phyloP scores from a whole-genome alignment of 768 basidiomycete species.

The Dendrothele bispora region DNA sequence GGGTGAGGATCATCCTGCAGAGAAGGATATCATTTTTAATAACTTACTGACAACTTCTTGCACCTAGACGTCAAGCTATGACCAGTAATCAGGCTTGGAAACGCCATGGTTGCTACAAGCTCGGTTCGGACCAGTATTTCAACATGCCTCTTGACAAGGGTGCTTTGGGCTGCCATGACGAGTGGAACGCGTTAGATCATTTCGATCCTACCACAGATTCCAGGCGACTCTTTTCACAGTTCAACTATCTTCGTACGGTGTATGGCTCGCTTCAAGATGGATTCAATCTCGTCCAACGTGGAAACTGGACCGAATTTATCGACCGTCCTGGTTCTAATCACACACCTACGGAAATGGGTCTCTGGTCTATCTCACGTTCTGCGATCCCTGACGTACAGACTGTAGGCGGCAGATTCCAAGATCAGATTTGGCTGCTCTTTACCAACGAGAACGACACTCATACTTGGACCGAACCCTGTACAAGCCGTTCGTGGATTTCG shows the following conservation, averaged over 20 bases:
- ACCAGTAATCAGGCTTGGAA: slow-evolving; percentile 84
- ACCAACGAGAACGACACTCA: slow-evolving; percentile 81
- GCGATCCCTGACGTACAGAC: slow-evolving; percentile 58
- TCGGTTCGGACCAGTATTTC: slow-evolving; percentile 92
- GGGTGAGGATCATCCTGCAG: slow-evolving; percentile 47
- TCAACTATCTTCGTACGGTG: slow-evolving; percentile 63
- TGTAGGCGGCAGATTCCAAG: slow-evolving; percentile 57
- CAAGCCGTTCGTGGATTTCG: slow-evolving; percentile 64
- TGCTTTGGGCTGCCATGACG: slow-evolving; percentile 83
- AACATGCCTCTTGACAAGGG: slow-evolving; percentile 86
- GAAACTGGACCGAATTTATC: slow-evolving; percentile 83
- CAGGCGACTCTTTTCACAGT: slow-evolving; percentile 75
- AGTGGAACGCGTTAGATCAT: slow-evolving; percentile 93
- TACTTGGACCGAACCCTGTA: slow-evolving; percentile 67
- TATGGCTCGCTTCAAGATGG: slow-evolving; percentile 86
- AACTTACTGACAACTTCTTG: slow-evolving; percentile 3
- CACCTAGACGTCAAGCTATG: slow-evolving; percentile 86
- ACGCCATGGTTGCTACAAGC: slow-evolving; percentile 87
- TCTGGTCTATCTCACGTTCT: slow-evolving; percentile 81
- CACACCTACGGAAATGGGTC: slow-evolving; percentile 82
- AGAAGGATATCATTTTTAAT: neutral
- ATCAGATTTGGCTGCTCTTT: slow-evolving; percentile 82
- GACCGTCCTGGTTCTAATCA: slow-evolving; percentile 83
- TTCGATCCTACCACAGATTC: slow-evolving; percentile 88
- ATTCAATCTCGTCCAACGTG: slow-evolving; percentile 74